Percentiles rank a stretch among this genome's conserved stretches.
Evolutionary conservation across 2,329 filamentous ascomycete genomes (phyloP).

Genomic region (Tolypocladium sp.): DNA sequence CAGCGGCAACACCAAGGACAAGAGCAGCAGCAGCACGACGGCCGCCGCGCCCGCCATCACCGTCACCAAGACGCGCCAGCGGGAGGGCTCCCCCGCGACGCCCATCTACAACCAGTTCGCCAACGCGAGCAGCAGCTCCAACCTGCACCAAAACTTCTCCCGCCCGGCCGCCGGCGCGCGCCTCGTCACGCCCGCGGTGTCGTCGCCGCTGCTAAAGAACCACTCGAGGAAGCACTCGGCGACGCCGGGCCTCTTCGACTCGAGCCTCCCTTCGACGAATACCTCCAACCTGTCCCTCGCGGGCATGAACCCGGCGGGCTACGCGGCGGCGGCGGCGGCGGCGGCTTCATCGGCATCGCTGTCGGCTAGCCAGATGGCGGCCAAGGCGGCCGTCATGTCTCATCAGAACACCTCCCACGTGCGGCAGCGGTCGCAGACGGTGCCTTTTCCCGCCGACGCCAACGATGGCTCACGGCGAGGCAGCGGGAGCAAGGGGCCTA

Average conservation of each 20-base stretch:
- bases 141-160: conserved; percentile 47
- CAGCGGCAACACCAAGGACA: background rate
- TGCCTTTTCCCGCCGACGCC: conserved; percentile 46
- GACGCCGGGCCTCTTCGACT: conserved; percentile 69
- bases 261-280: conserved; percentile 56
- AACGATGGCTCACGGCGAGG: conserved; percentile 34
- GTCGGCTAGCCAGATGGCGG: conserved; percentile 69
- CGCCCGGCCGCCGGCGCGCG: conserved; percentile 34
- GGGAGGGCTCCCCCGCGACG: conserved; percentile 28
- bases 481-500: conserved; percentile 37
- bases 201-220: conserved; percentile 23
- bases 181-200: conserved; percentile 16
- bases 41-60: conserved; percentile 23
- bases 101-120: conserved; percentile 39
- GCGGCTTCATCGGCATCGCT: conserved; percentile 15
- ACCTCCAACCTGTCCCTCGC: conserved; percentile 45
- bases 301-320: conserved; percentile 31
- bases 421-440: conserved; percentile 66
- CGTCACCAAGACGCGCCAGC: conserved; percentile 36
- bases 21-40: background rate
- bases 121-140: conserved; percentile 37
- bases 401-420: conserved; percentile 42
- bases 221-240: conserved; percentile 61
- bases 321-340: conserved; percentile 22
- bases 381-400: conserved; percentile 66